Conservation (phyloP, 108 stramenopile species). For the Nitzschia palea region DNA sequence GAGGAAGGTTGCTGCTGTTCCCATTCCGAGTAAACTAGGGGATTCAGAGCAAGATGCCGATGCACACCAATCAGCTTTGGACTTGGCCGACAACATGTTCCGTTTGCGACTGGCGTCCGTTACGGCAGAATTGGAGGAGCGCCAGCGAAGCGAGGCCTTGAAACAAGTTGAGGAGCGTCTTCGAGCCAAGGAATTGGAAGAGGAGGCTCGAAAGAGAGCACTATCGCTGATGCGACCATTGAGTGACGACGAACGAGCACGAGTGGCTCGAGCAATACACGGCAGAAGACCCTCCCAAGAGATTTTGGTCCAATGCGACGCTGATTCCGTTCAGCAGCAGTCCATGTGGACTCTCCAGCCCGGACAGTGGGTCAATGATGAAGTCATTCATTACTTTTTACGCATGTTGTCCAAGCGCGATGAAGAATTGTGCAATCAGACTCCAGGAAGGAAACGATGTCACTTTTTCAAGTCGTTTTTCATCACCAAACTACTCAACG, state of each 20-base stretch:
- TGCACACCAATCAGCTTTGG: slow-evolving; percentile 6
- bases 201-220: slow-evolving; percentile 59
- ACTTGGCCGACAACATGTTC: slow-evolving; percentile 28
- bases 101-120: background rate
- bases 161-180: slow-evolving; percentile 35
- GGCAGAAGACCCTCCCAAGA: slow-evolving; percentile 50
- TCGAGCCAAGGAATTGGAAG: slow-evolving; percentile 32
- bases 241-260: slow-evolving; percentile 55
- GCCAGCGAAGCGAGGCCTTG: background rate
- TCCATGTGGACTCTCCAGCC: slow-evolving; percentile 71
- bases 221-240: slow-evolving; percentile 61
- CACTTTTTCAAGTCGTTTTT: slow-evolving; percentile 97
- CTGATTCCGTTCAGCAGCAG: slow-evolving; percentile 68
- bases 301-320: slow-evolving; percentile 55
- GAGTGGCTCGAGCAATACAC: slow-evolving; percentile 54
- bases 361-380: slow-evolving; percentile 94
- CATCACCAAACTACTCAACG: slow-evolving; percentile 88
- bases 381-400: slow-evolving; percentile 95
- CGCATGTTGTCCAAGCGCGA: slow-evolving; percentile 81
- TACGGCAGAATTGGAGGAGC: background rate
- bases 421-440: slow-evolving; percentile 58
- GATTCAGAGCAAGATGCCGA: background rate
- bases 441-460: slow-evolving; percentile 61
- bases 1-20: slow-evolving; percentile 39
- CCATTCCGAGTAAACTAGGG: slow-evolving; percentile 15